phyloP scores from a whole-genome alignment of 768 basidiomycete species.

The Mycena maculata region DNA sequence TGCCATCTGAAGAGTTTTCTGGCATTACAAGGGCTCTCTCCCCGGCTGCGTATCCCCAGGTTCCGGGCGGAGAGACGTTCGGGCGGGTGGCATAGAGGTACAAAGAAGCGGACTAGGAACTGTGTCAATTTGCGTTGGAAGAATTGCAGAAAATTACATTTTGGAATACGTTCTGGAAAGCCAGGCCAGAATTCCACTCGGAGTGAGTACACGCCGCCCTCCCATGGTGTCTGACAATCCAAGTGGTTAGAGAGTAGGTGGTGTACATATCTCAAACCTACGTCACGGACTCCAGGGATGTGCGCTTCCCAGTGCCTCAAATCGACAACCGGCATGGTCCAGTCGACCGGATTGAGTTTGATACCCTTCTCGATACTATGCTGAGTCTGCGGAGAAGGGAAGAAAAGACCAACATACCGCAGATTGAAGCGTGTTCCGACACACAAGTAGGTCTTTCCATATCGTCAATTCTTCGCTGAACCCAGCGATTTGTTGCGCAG shows the following conservation, averaged over 20 bases:
- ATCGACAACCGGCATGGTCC: slow-evolving; percentile 23
- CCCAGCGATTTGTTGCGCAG: slow-evolving; percentile 6
- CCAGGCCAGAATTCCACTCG: background rate
- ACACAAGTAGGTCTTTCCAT: slow-evolving; percentile 24
- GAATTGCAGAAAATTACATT: slow-evolving; percentile 1
- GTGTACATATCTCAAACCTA: background rate
- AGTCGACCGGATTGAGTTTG: slow-evolving; percentile 18
- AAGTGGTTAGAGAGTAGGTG: background rate
- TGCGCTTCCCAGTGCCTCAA: slow-evolving; percentile 20
- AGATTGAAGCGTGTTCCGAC: background rate
- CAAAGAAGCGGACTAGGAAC: background rate
- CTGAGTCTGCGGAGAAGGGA: background rate
- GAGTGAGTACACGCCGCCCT: slow-evolving; percentile 21
- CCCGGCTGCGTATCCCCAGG: background rate
- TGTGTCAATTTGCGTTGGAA: background rate
- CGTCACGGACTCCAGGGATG: slow-evolving; percentile 3
- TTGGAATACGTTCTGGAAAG: background rate
- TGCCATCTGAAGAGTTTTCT: no score
- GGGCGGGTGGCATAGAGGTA: slow-evolving; percentile 15
- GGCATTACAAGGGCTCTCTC: background rate
- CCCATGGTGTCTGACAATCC: slow-evolving; percentile 9
- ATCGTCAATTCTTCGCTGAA: slow-evolving; percentile 19
- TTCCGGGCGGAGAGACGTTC: slow-evolving; percentile 11
- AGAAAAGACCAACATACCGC: background rate
- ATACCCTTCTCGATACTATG: background rate